A percentile compares a stretch with the other conserved stretches of the same genome.
Evolutionary conservation across 768 basidiomycete species (phyloP).

Genomic region (Boletus eberwhitei): DNA sequence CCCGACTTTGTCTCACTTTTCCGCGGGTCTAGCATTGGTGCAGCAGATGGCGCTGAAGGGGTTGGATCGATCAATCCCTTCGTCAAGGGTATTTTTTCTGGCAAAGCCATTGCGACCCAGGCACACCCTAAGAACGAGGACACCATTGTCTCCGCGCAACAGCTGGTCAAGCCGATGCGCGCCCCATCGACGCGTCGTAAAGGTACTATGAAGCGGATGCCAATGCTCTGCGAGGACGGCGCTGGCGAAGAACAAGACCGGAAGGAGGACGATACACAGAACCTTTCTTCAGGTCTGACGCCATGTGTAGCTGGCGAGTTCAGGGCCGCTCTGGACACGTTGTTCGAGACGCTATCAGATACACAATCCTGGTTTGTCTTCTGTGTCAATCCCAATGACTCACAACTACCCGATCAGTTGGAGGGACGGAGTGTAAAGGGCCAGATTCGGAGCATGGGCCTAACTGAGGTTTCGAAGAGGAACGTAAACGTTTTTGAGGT

Average conservation of each 20-base stretch:
- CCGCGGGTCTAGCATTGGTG: too few relatives aligned
- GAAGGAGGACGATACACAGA: conserved; percentile 35
- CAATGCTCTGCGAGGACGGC: conserved; percentile 31
- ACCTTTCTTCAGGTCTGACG: conserved; percentile 30
- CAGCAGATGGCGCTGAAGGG: conserved; percentile 52
- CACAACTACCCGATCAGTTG: conserved; percentile 90
- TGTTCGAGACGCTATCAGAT: conserved; percentile 86
- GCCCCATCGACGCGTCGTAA: conserved; percentile 87
- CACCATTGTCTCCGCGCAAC: conserved; percentile 91
- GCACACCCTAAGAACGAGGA: conserved; percentile 91
- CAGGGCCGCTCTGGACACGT: conserved; percentile 74
- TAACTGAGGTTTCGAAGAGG: conserved; percentile 74
- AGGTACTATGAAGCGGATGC: conserved; percentile 57
- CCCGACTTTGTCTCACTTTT: too few relatives aligned
- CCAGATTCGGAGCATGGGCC: conserved; percentile 78
- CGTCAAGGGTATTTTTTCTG: conserved; percentile 84
- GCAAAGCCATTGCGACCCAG: conserved; percentile 86
- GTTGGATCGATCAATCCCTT: conserved; percentile 87
- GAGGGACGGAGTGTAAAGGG: conserved; percentile 91
- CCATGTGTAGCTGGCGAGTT: conserved; percentile 90
- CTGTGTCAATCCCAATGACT: conserved; percentile 93
- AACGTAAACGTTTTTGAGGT: conserved; percentile 73
- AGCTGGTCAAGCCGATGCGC: conserved; percentile 90
- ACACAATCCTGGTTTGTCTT: conserved; percentile 90
- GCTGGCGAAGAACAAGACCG: conserved; percentile 38